These are phyloP conservation scores for Pseudogymnoascus sp. DNA, from an alignment of 2,329 filamentous ascomycete species.

Conservation along the genomic window DNA sequence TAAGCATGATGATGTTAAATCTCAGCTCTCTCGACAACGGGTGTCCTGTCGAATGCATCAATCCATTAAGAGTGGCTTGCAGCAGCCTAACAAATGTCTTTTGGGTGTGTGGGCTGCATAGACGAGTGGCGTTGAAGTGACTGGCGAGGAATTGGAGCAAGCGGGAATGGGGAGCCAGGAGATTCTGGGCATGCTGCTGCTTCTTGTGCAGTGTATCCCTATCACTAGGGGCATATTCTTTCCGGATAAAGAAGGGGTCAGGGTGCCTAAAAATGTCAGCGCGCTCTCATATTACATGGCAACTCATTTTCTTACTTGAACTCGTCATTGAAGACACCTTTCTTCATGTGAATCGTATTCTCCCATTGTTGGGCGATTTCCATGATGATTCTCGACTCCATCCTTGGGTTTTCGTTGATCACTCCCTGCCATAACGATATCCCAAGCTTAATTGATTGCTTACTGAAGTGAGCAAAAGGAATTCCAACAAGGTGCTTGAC, in stretches of 20 bases:
- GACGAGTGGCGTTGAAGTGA: constrained; percentile 87
- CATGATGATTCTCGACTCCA: constrained; percentile 76
- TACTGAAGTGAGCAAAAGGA: constrained; percentile 87
- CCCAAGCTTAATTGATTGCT: constrained; percentile 90
- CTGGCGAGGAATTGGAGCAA: constrained; percentile 85
- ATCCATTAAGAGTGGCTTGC: constrained; percentile 64
- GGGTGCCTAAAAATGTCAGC: constrained; percentile 45
- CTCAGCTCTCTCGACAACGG: constrained; percentile 87
- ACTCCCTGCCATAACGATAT: constrained; percentile 95
- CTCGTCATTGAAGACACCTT: constrained; percentile 70
- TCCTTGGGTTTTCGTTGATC: constrained; percentile 86
- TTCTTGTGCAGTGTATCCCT: constrained; percentile 63
- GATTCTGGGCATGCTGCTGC: constrained; percentile 70
- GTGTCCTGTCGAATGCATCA: constrained; percentile 60
- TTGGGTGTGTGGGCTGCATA: constrained; percentile 75
- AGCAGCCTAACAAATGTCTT: constrained; percentile 75
- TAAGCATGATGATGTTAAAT: constrained; percentile 79
- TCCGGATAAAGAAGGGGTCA: constrained; percentile 83
- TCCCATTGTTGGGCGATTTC: constrained; percentile 93
- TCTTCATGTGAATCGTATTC: constrained; percentile 62
- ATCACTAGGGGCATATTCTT: constrained; percentile 90
- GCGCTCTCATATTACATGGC: neutral
- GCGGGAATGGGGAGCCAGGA: constrained; percentile 78
- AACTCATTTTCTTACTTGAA: constrained; percentile 44
- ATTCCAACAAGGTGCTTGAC: constrained; percentile 84